Percentiles rank a stretch among this genome's conserved stretches.
Conservation (phyloP, 345 rosid species). For the Gossypium turneri region DNA sequence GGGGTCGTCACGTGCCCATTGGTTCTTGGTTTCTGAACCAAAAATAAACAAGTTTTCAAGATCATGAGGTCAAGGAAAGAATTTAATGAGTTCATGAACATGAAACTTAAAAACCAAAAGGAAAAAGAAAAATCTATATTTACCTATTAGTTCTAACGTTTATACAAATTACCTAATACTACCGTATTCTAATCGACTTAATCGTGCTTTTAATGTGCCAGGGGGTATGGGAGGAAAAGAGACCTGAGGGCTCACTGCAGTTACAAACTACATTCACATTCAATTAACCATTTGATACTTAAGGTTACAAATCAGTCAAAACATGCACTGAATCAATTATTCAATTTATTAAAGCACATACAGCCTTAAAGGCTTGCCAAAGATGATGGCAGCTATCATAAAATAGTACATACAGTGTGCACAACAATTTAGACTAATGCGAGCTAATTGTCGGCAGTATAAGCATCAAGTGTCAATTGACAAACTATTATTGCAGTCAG, state of each 20-base stretch:
- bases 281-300: background rate
- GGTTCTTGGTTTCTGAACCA: conserved; percentile 93
- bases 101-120: background rate
- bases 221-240: background rate
- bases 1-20: conserved; percentile 99
- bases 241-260: background rate
- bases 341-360: background rate
- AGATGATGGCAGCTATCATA: background rate
- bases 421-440: background rate
- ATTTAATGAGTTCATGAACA: conserved; percentile 2
- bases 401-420: background rate
- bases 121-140: too few relatives aligned
- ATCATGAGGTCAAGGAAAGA: background rate
- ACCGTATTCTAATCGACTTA: background rate
- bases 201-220: background rate
- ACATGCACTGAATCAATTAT: background rate
- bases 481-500: background rate
- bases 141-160: background rate
- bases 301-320: background rate
- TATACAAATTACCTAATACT: background rate
- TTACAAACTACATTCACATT: background rate
- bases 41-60: conserved; percentile 6
- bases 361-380: background rate
- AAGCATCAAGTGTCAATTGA: background rate
- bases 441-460: background rate